Base-by-base conservation (phyloP, 352 stramenopile genomes). In the Phytopythium vexans region DNA sequence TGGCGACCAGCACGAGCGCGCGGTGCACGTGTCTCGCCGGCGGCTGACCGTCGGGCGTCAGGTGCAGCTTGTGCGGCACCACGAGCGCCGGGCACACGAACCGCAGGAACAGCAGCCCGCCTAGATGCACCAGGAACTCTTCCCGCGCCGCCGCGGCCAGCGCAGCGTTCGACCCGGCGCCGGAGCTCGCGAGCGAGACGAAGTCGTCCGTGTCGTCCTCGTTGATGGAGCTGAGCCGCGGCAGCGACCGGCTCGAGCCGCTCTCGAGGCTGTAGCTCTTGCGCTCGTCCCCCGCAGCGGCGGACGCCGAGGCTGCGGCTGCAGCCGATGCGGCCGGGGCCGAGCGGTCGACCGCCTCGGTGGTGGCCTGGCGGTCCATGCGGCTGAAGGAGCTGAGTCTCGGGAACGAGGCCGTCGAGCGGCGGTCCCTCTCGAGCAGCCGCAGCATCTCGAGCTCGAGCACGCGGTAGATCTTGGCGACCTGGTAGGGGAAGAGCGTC, bases 61-160 rank as follows among this genome's bases (percentile, higher is more conserved):
- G 56, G 8, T 72, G 66, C 62, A 89, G 75, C 39, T 88, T 85
- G 57, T 90, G 78, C 14, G 83, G 83, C 49, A 88, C 70, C 49
- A 94, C 68, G 8, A 94, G 60, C 12, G 81, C 81, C 1, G 83
- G 83, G 40, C 83, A 94, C 33, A 94, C 54, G 46, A 89, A 90
- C 9, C 83, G 71, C 44, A 94, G 58, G 56, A 94, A 94, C 9
- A 94, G 64, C 15, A 92, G 68, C 0, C 81, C 83, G 35, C 83
- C 83, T 11, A 94, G 54, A 34, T 92, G 81, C 63, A 89, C 72
- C 49, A 84, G 76, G 45, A 92, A 89, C 58, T 92, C 81, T 27
- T 89, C 78, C 40, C 80, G 75, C 0, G 74, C 72, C 4, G 71
- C 56, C 43, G 65, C 39, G 3, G 49, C 56, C 5, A 54, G 62